A percentile compares a stretch with the other conserved stretches of the same genome.
These are phyloP conservation scores for Auxenochlorella protothecoides DNA, from an alignment of 139 green algal genomes.

Conservation along the genomic window DNA sequence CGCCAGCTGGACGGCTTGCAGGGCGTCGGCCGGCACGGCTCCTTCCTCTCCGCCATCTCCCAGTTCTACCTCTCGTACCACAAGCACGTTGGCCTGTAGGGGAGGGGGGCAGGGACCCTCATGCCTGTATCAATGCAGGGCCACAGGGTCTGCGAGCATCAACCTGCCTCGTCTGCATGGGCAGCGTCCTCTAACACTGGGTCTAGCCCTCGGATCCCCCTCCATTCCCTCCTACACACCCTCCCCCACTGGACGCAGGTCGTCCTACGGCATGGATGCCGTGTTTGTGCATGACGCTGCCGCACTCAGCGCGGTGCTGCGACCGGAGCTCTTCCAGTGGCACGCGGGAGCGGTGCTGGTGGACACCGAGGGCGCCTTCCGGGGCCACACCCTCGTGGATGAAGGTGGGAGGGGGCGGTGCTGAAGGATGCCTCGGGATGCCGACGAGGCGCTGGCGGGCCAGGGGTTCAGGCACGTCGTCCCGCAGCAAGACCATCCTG, in stretches of 20 bases:
- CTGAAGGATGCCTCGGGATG: neutral
- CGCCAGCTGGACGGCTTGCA: constrained; percentile 31
- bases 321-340: constrained; percentile 55
- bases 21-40: constrained; percentile 34
- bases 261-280: constrained; percentile 37
- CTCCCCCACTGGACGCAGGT: constrained; percentile 1
- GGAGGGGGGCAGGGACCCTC: neutral
- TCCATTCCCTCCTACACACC: no score
- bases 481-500: neutral
- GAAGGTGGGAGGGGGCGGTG: neutral
- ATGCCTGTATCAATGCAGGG: neutral
- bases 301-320: constrained; percentile 51
- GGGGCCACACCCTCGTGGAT: constrained; percentile 59
- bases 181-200: neutral
- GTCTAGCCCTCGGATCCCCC: neutral
- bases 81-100: constrained; percentile 4
- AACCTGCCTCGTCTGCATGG: neutral
- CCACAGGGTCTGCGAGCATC: no score
- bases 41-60: constrained; percentile 46
- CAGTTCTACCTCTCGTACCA: constrained; percentile 66
- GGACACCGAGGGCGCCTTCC: constrained; percentile 33
- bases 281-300: constrained; percentile 58
- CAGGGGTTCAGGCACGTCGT: no score
- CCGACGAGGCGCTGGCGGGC: neutral
- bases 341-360: constrained; percentile 42